Percentiles rank a stretch among this genome's conserved stretches.
Evolutionary conservation across 805 yeast species (phyloP).

Genomic region (Lachancea meyersii): DNA sequence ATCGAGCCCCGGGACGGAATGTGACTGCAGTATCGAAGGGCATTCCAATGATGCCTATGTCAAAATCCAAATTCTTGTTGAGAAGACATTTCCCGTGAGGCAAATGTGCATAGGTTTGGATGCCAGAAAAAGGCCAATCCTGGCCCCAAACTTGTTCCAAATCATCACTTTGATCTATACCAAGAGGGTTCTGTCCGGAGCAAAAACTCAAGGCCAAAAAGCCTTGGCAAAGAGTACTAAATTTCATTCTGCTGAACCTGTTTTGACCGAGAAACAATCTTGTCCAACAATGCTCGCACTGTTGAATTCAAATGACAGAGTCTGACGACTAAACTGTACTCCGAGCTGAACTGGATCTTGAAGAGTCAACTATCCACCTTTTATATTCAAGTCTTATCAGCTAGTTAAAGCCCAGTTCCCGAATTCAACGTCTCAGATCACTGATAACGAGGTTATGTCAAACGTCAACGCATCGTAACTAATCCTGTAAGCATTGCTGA

Average conservation of each 20-base stretch:
- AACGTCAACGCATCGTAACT: too few species aligned
- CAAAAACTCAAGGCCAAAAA: neutral
- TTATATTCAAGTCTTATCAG: too few species aligned
- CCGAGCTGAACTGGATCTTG: too few species aligned
- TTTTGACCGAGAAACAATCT: too few species aligned
- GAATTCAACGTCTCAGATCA: too few species aligned
- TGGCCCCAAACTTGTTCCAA: constrained; percentile 65
- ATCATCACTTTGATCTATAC: neutral
- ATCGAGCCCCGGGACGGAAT: constrained; percentile 75
- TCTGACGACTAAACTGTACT: too few species aligned
- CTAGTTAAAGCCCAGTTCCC: too few species aligned
- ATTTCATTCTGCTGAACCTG: constrained; percentile 1
- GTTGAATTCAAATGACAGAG: too few species aligned
- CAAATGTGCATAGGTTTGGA: constrained; percentile 69
- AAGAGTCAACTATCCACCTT: too few species aligned
- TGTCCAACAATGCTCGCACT: too few species aligned
- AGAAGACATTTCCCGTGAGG: constrained; percentile 53
- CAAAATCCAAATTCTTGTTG: constrained; percentile 44
- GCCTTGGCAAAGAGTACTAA: neutral
- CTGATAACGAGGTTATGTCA: too few species aligned
- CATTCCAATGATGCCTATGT: constrained; percentile 69
- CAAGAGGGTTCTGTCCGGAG: neutral
- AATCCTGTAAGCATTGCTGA: too few species aligned
- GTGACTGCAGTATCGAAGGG: constrained; percentile 82
- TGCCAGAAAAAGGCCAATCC: constrained; percentile 66